Evolutionary conservation across 2,329 filamentous ascomycete genomes (phyloP), one percentile per base, ranked within the genome.

Genomic region (Paraphoma sp.): DNA sequence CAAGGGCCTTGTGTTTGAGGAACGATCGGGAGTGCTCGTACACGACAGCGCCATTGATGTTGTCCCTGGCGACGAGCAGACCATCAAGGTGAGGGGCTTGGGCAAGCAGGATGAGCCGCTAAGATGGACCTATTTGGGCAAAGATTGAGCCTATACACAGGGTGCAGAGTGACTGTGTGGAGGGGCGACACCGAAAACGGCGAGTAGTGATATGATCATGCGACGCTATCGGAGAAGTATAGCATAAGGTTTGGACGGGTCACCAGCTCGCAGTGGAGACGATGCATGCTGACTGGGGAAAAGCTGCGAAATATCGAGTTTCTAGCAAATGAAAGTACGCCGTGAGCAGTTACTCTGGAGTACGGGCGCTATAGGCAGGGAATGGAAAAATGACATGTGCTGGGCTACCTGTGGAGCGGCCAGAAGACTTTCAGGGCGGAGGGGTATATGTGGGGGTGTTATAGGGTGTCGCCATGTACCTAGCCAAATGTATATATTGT

Each of bases 1-100:
- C 2, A 87, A 87, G 62, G 84, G 84, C 11, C 71, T 87, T n/a
- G 84, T 86, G 4, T 86, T 86, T 60, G 84, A 86, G 68, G 85
- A 86, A 65, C 72, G 82, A 50, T 80, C 84, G 51, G 83, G 82
- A 10, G 79, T 86, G 42, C 76, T 80, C 11, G 71, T 86, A 17
- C 79, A 81, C 49, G 84, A 87, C 67, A 86, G 83, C 65, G 84
- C 83, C 8, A 78, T 87, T 51, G 85, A 87, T 65, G 70, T 86
- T 56, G 81, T 85, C 6, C 85, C 85, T n/a, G 84, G 84, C 6
- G 84, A 86, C 65, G 81, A 82, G 57, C 84, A 86, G 64, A 60
- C 77, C 45, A 74, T 82, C 62, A 75, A 64, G 53, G 79, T 82
- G 56, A 76, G 65, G 65, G 80, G 79, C 4, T 59, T 82, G 57